Base-by-base conservation (phyloP, 768 basidiomycete genomes). In the Suillus ampliporus region DNA sequence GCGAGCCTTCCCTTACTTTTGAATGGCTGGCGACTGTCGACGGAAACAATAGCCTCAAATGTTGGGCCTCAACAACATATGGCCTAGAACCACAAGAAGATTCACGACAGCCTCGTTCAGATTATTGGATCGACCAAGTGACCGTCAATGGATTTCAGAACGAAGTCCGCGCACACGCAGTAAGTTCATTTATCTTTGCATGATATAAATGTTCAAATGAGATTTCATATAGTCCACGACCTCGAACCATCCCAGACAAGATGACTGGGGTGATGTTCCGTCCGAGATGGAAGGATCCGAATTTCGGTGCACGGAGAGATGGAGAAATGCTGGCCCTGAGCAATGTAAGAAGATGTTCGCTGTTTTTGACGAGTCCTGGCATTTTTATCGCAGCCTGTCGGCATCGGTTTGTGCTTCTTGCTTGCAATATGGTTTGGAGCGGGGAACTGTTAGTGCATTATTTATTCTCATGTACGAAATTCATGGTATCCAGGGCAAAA, bases 401-500 rank as follows among this genome's bases (percentile, higher is more conserved):
- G 26, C 52, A 54, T 19, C 38, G 35, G 2, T 56, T 28, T 17
- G 19, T 56, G 5, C 34, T 56, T n/a, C 37, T 53, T 34, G 54
- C 7, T 21, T 56, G 54, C 14, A n/a, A 56, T 35, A 56, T 56
- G 54, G 23, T 56, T 3, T 2, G 15, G 5, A 56, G 54, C 9
- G 54, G 54, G 5, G 54, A 56, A 35, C 11, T 56, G 53, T 56
- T 31, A 31, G 31, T 31, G 6, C 31, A 31, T 31, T 31, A 6
- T 31, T 31, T 31, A 31, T 31, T 31, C 31, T 31, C 31, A 31
- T 31, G 31, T 31, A 31, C 31, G 31, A 28, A 13, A 31, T 56
- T 31, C 8, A 38, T 34, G 28, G 14, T 53, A 53, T 53, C 5
- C 8, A 52, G 47, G 34, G 65, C 64, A 34, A 74, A 73, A 44